Evolutionary conservation across 2,329 filamentous ascomycete species (phyloP), one percentile per base, ranked within the genome.

Genomic region (Pseudogymnoascus sp.): DNA sequence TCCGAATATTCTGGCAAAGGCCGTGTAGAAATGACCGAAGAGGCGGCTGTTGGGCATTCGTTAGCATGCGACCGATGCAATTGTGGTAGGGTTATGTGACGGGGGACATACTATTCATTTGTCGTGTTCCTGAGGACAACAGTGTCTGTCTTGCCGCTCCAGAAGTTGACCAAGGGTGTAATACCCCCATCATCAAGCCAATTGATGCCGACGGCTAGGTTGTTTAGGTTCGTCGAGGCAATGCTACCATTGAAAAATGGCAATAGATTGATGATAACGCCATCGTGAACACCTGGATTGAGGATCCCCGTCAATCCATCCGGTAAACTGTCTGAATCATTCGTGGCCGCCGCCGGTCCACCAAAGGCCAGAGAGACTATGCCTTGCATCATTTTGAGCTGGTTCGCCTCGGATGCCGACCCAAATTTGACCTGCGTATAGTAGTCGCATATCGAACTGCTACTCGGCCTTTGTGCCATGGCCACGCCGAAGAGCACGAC

Each of bases 181-280:
- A 66, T 63, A 14, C 69, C 71, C 16, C 72, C 72, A n/a, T 70
- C 72, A 62, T 74, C 71, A 4, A 74, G 64, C 72, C 72, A 74
- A 66, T 73, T 62, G 24, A 73, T 65, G 4, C 62, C 65, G 8
- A 68, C 66, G 2, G 70, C 65, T 60, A 65, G 62, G 46, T 70
- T 70, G 24, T 73, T 72, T 10, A 71, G 53, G 40, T 73, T 74
- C 11, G 72, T 70, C 8, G 70, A 70, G 7, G 67, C 66, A 26
- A 63, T 16, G 43, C 24, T 53, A 16, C 73, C 73, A 59, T 75
- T 70, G 61, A 75, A 75, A 66, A 68, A 75, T 14, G 70, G 65
- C 28, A 65, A 63, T 2, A 74, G 68, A 61, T 72, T 64, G 2
- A 75, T 68, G 14, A 63, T 19, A 10, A 65, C 16, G 2, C 64